These are phyloP conservation scores for Suhomyces sp. DNA, from an alignment of 805 yeast genomes.

Conservation along the genomic window DNA sequence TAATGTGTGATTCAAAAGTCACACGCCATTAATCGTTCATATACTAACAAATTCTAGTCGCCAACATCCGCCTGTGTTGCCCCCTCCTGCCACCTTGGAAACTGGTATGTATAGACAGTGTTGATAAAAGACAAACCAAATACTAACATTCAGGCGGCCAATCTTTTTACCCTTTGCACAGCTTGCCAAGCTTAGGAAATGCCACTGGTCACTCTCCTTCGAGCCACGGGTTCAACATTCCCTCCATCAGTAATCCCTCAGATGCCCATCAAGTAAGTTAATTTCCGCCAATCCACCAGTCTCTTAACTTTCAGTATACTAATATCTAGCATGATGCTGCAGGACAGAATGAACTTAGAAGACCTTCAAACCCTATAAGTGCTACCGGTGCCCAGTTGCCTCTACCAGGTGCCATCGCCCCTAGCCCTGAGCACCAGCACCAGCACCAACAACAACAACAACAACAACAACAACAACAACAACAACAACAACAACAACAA, in stretches of 20 bases:
- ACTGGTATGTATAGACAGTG: too few species aligned
- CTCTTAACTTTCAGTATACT: not conserved
- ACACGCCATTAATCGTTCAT: not conserved
- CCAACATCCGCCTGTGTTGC: slow-evolving; percentile 58
- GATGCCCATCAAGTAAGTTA: slow-evolving; percentile 26
- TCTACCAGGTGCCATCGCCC: slow-evolving; percentile 26
- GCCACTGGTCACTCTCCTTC: slow-evolving; percentile 36
- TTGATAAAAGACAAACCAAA: too few species aligned
- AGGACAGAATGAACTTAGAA: slow-evolving; percentile 23
- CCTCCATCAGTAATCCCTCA: slow-evolving; percentile 39
- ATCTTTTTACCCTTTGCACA: slow-evolving; percentile 49
- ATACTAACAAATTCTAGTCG: slow-evolving; percentile 44
- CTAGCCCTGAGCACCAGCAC: slow-evolving; percentile 10
- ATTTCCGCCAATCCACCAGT: not conserved
- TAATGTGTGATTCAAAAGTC: too few species aligned
- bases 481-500: slow-evolving; percentile 1
- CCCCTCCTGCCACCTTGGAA: slow-evolving; percentile 56
- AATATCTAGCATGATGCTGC: slow-evolving; percentile 17
- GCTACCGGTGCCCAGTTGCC: slow-evolving; percentile 21
- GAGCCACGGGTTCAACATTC: slow-evolving; percentile 48
- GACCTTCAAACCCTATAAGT: slow-evolving; percentile 22
- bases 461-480: slow-evolving; percentile 8
- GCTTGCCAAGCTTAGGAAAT: slow-evolving; percentile 49
- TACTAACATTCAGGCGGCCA: slow-evolving; percentile 40
- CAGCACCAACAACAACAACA: slow-evolving; percentile 8